Evolutionary conservation across 2,329 filamentous ascomycete genomes (phyloP).

Genomic region (Shiraia bambusicola): DNA sequence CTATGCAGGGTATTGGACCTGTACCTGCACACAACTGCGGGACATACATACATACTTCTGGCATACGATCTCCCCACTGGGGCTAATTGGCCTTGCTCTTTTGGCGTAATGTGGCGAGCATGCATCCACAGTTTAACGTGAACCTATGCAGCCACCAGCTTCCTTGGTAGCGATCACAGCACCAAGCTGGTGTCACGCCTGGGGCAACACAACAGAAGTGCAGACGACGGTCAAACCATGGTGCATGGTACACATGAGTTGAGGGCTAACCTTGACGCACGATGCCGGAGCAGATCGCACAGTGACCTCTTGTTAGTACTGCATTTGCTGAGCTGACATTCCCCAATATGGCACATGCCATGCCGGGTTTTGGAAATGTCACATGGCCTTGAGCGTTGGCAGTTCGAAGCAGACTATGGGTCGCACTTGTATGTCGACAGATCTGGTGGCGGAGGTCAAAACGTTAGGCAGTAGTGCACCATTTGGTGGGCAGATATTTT

Average conservation of each 20-base stretch:
- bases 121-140: no score
- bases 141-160: background rate
- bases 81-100: conserved; percentile 1
- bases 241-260: conserved; percentile 1
- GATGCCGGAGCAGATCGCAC: no score
- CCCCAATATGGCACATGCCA: no score
- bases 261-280: background rate
- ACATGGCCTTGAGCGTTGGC: no score
- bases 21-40: conserved; percentile 7
- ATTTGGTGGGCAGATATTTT: no score
- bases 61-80: background rate
- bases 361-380: no score
- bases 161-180: conserved; percentile 4
- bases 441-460: no score
- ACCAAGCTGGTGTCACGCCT: conserved; percentile 4
- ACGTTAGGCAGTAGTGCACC: no score
- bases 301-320: no score
- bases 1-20: conserved; percentile 2
- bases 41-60: background rate
- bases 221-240: conserved; percentile 1
- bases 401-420: no score
- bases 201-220: conserved; percentile 6
- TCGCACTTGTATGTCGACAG: no score
- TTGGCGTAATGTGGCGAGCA: background rate
- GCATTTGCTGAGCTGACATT: no score